These are phyloP conservation scores for Paraphaeosphaeria sporulosa DNA, from an alignment of 2,329 filamentous ascomycete species.

Conservation along the genomic window DNA sequence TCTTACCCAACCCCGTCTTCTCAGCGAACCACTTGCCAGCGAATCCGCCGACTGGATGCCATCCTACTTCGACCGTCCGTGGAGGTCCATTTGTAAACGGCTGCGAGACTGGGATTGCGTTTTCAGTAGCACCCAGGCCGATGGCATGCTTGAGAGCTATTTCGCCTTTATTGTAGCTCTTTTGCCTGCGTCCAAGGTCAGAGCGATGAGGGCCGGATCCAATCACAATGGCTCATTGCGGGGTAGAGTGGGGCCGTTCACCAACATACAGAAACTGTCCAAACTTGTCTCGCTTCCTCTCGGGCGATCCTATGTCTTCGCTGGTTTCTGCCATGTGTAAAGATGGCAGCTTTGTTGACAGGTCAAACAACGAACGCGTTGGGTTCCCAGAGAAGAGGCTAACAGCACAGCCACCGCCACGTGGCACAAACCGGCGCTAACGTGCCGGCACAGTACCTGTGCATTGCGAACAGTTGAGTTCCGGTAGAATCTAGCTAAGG, in stretches of 20 bases:
- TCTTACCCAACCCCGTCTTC: slow-evolving; percentile 61
- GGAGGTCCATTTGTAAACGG: slow-evolving; percentile 48
- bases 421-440: slow-evolving; percentile 10
- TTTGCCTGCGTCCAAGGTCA: slow-evolving; percentile 17
- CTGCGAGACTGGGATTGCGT: slow-evolving; percentile 53
- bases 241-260: slow-evolving; percentile 8
- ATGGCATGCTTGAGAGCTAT: slow-evolving; percentile 53
- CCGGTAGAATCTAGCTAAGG: neutral
- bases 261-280: slow-evolving; percentile 19
- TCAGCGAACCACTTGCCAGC: slow-evolving; percentile 68
- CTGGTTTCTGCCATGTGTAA: slow-evolving; percentile 14
- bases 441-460: neutral
- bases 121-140: slow-evolving; percentile 56
- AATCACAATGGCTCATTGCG: neutral
- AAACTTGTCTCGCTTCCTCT: slow-evolving; percentile 18
- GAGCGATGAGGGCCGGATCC: neutral
- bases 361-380: neutral
- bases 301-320: slow-evolving; percentile 2
- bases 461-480: neutral
- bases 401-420: slow-evolving; percentile 17
- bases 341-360: neutral
- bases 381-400: neutral
- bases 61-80: slow-evolving; percentile 62
- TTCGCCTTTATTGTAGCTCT: slow-evolving; percentile 46
- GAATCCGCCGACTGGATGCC: slow-evolving; percentile 65